These are phyloP conservation scores for Stygiomarasmius scandens DNA, from an alignment of 1,284 basidiomycete species.

Conservation along the genomic window DNA sequence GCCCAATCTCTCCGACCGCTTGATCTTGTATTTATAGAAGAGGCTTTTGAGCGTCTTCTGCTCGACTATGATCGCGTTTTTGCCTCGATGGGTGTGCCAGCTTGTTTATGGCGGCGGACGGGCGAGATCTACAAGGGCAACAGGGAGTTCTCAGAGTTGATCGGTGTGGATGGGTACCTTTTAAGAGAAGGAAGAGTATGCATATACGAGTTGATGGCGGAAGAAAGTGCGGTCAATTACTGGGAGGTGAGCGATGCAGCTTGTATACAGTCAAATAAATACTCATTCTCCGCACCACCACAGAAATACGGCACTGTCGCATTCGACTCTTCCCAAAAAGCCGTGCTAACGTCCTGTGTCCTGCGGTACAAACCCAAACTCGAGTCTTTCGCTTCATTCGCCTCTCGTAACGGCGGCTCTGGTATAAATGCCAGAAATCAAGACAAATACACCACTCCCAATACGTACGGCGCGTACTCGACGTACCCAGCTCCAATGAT, in stretches of 20 bases:
- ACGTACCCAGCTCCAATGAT: not conserved
- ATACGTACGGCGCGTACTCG: not conserved
- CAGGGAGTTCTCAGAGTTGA: conserved; percentile 88
- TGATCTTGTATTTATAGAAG: conserved; percentile 97
- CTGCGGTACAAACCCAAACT: conserved; percentile 73
- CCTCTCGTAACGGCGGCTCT: not conserved
- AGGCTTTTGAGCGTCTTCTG: conserved; percentile 93
- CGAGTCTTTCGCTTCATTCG: conserved; percentile 24
- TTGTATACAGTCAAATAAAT: no score
- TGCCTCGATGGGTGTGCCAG: conserved; percentile 94
- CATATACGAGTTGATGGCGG: conserved; percentile 97
- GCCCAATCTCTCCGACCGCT: conserved; percentile 79
- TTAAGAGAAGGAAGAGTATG: conserved; percentile 89
- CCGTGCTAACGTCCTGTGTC: conserved; percentile 92
- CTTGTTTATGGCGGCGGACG: conserved; percentile 94
- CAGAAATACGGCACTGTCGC: conserved; percentile 95
- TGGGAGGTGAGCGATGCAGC: conserved; percentile 83
- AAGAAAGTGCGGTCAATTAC: conserved; percentile 95
- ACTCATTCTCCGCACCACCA: no score
- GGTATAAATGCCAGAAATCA: not conserved
- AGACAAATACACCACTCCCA: not conserved
- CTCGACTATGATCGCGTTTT: conserved; percentile 97
- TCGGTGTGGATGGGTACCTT: conserved; percentile 82
- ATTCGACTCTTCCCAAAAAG: conserved; percentile 87
- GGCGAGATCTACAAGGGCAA: conserved; percentile 99